These are phyloP conservation scores for Hibiscus syriacus DNA, from an alignment of 345 rosid genomes.

Conservation along the genomic window DNA sequence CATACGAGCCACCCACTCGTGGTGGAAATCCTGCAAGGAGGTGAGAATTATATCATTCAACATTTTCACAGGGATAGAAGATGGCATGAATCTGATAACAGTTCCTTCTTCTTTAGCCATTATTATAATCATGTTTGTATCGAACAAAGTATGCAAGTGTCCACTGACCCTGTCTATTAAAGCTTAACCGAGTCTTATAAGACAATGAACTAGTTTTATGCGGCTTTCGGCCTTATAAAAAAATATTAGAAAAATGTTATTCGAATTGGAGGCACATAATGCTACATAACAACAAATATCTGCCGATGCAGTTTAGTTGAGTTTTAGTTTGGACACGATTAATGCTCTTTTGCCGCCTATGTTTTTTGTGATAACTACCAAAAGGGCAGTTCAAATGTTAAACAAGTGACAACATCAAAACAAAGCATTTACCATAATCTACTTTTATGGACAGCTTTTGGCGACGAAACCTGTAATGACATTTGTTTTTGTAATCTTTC, in stretches of 20 bases:
- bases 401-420: not conserved
- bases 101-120: not conserved
- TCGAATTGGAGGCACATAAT: too few species aligned
- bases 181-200: too few species aligned
- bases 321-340: not conserved
- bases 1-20: constrained; percentile 34
- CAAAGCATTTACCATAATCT: too few species aligned
- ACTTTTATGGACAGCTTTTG: not conserved
- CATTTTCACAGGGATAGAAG: not conserved
- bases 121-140: not conserved
- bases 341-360: not conserved
- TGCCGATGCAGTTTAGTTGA: not conserved
- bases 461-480: not conserved
- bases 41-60: constrained; percentile 22
- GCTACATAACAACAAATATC: not conserved
- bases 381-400: not conserved
- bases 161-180: too few species aligned
- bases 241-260: too few species aligned
- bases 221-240: too few species aligned
- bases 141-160: not conserved
- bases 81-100: not conserved
- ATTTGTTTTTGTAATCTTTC: not conserved
- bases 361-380: not conserved
- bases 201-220: not conserved
- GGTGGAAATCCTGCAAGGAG: constrained; percentile 53